These are phyloP conservation scores for Edaphochlamys debaryana DNA, from an alignment of 139 green algal species.

Conservation along the genomic window DNA sequence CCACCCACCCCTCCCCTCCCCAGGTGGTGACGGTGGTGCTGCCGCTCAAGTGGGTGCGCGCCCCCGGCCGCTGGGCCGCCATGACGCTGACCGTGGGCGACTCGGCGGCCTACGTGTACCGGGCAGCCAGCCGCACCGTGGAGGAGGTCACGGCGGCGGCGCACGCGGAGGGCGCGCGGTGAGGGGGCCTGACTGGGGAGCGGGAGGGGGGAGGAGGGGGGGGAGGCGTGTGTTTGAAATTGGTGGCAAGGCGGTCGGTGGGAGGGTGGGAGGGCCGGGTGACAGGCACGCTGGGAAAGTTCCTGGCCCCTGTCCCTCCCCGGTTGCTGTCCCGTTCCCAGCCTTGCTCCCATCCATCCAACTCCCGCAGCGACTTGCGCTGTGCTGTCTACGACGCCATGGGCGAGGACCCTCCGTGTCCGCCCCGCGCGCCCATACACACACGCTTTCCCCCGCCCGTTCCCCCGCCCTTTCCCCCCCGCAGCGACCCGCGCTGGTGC, in stretches of 20 bases:
- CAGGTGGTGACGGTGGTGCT: conserved; percentile 43
- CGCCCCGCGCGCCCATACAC: no score
- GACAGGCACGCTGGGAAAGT: no score
- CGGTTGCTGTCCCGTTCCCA: no score
- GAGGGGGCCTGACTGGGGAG: no score
- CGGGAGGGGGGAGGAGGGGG: no score
- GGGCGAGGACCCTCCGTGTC: no score
- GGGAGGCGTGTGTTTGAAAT: background rate
- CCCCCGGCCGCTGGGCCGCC: conserved; percentile 21
- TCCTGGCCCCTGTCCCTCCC: no score
- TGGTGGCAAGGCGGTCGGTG: background rate
- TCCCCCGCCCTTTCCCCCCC: background rate
- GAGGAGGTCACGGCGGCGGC: conserved; percentile 51
- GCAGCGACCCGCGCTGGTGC: conserved; percentile 56
- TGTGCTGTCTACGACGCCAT: no score
- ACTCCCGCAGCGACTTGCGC: no score
- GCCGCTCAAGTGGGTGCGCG: conserved; percentile 37
- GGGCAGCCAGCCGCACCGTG: background rate
- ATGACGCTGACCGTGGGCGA: conserved; percentile 59
- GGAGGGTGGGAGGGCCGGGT: no score
- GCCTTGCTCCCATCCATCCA: no score
- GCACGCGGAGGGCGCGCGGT: conserved; percentile 19
- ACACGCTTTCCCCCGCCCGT: no score
- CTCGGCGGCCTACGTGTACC: conserved; percentile 53
- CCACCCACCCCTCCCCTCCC: background rate